Base-by-base conservation (phyloP, 163 green algal genomes). In the Chlorella variabilis region DNA sequence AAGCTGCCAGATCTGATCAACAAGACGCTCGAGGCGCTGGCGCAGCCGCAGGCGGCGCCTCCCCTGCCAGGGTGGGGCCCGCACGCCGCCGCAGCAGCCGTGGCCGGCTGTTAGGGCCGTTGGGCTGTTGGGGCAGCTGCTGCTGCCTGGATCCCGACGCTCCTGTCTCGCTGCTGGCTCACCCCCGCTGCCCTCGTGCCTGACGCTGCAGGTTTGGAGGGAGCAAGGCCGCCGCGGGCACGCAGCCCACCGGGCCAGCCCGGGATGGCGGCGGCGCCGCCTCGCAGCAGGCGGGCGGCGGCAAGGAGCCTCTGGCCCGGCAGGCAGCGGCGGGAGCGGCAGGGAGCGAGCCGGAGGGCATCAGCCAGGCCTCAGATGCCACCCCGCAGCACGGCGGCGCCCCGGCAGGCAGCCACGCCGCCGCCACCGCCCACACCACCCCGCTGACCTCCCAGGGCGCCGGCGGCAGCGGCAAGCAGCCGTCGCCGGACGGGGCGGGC, bases 401-500 rank as follows among this genome's bases (percentile, higher is more conserved):
- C 31, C 27, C 69, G 11, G n/a, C n/a, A 31, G 69, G 29, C 7
- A 42, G 45, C n/a, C 20, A 38, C 11, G 75, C 36, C 41, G 18
- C 29, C 15, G 59, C 73, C n/a, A 34, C 73, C 0, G 48, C 29
- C 27, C 70, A 61, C 73, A 80, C 73, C 27, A 70, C 58, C 54
- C 73, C 73, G 1, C 73, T 80, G 13, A 70, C 73, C 0, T 23
- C 45, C 2, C 20, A 4, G 25, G 71, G 9, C 1, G 71, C 21
- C 0, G 48, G 48, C 45, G 23, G 54, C 23, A 29, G 18, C 54
- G 54, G 23, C 20, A 63, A 63, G 54, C 5, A 9, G 23, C 18
- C 54, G 23, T 9, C 54, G 23, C 9, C 23, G 54, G 54, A 6
- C 23, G 23, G 20, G 15, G 45, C 45, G 45, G 45, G n/a, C n/a